Evolutionary conservation across 148 eudicot species (phyloP), one percentile per base, ranked within the genome.

Genomic region (Fagopyrum esculentum): DNA sequence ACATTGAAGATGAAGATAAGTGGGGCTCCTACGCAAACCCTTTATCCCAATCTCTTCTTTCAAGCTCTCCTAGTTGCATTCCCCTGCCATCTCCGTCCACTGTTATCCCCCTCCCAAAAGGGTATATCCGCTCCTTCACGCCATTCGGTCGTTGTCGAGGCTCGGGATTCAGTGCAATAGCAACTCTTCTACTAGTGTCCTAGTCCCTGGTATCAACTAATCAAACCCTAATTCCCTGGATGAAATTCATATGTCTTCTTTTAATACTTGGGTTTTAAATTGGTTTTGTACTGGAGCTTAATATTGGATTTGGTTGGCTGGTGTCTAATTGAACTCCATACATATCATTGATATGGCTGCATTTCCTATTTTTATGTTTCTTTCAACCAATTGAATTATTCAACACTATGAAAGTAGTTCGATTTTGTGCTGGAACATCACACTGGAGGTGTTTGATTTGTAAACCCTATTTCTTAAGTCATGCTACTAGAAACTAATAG

Each of bases 141-240:
- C 71, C 11, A 44, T 9, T 29, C 45, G 69, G 15, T 9, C 69
- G 44, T 74, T 69, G 64, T 17, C 59, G 17, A 63, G 70, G 76
- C 69, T 64, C 72, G n/a, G 48, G 16, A 54, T 51, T 55, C 59
- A 49, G 50, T 83, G 85, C 78, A 76, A 73, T 52, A 56, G 85
- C 77, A 79, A 76, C 82, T 49, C 69, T 47, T 44, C 76, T 29
- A 78, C 80, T 16, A 78, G 82, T 69, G 81, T 77, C 63, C 80
- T 82, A 29, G 79, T 74, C 56, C 75, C 75, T 55, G 83, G 83
- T 77, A 79, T 46, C 43, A 2, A 59, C 46, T 2, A 9, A 16
- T 61, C 9, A 19, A 68, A 12, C 77, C 45, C 56, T 63, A 22
- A 35, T 26, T 74, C 35, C 6, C 43, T 46, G 26, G 13, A 60